Evolutionary conservation across 1,284 basidiomycete species (phyloP), one percentile per base, ranked within the genome.

Genomic region (Calocybe gambosa): DNA sequence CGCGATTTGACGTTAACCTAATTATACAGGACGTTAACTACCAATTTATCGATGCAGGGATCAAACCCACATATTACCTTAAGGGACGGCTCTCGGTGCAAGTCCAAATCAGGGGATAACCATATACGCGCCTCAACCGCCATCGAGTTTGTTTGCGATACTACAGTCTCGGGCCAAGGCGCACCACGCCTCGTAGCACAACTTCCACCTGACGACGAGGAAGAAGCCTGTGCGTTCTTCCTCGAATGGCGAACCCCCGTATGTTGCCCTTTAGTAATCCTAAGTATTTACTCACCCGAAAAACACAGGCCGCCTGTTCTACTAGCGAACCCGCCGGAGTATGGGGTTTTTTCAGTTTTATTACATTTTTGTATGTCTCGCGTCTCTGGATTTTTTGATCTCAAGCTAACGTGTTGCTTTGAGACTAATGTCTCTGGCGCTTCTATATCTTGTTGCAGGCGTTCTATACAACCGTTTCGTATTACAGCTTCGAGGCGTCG

Each of bases 171-270:
- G 45, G 73, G 72, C 5, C 60, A 64, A 39, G 83, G 84, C 1
- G 62, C 66, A 46, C 85, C 85, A 4, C 62, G 73, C 12, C 68
- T 88, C 1, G 60, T 84, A 9, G 77, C 73, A 3, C 77, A 81
- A 47, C 71, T 84, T 16, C 84, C 81, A 2, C 72, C 74, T 15
- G 72, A 65, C 5, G 64, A 75, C n/a, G 80, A 83, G 39, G 75
- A 80, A 5, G 61, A 60, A 9, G 78, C 77, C 13, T 89, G 84
- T 60, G 74, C 77, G 16, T 89, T 79, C 60, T 74, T 81, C 46
- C 62, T 86, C 39, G 85, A 89, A 66, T 89, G 82, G 85, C 71
- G 73, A 47, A 87, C 81, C 16, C 77, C 76, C 54, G 86, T 85
- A 52, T 58, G 75, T 61, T 15, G 37, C 46, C 43, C 28, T 34